A percentile compares a stretch with the other conserved stretches of the same genome.
phyloP scores from a whole-genome alignment of 2,329 filamentous ascomycete genomes.

The Colletotrichum endophyticum region DNA sequence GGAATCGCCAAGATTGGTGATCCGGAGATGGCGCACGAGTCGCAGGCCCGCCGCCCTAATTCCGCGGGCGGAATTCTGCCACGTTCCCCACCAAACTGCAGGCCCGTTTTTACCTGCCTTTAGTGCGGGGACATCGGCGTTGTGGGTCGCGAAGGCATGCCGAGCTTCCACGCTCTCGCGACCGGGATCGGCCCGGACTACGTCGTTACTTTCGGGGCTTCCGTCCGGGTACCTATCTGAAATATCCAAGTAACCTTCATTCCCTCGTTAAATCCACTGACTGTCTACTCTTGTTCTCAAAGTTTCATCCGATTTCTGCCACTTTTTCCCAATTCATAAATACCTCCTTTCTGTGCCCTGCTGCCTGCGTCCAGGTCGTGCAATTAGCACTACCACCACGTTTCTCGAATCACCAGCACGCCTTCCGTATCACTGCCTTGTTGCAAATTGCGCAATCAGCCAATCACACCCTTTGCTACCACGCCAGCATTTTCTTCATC shows the following conservation, averaged over 20 bases:
- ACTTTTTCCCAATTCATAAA: neutral
- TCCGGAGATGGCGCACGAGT: neutral
- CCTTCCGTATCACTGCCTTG: neutral
- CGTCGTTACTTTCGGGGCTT: neutral
- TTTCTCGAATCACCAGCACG: neutral
- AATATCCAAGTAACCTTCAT: neutral
- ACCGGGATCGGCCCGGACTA: neutral
- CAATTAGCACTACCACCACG: neutral
- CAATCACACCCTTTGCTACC: neutral
- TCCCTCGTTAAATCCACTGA: neutral
- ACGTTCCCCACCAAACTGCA: neutral
- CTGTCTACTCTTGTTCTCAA: neutral
- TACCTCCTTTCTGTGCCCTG: neutral
- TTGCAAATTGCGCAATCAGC: neutral
- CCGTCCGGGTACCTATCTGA: neutral
- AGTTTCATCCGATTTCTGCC: neutral
- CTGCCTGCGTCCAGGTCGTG: neutral
- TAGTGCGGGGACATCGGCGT: neutral
- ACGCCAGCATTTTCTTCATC: neutral
- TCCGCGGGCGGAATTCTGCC: conserved; percentile 11
- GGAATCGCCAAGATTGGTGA: conserved; percentile 5
- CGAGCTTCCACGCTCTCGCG: neutral
- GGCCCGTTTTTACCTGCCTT: neutral
- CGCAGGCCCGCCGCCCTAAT: neutral
- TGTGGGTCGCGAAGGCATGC: neutral